Percentiles rank a stretch among this genome's conserved stretches.
Evolutionary conservation across 2,329 filamentous ascomycete genomes (phyloP).

Genomic region (Pleoardoris graminearum): DNA sequence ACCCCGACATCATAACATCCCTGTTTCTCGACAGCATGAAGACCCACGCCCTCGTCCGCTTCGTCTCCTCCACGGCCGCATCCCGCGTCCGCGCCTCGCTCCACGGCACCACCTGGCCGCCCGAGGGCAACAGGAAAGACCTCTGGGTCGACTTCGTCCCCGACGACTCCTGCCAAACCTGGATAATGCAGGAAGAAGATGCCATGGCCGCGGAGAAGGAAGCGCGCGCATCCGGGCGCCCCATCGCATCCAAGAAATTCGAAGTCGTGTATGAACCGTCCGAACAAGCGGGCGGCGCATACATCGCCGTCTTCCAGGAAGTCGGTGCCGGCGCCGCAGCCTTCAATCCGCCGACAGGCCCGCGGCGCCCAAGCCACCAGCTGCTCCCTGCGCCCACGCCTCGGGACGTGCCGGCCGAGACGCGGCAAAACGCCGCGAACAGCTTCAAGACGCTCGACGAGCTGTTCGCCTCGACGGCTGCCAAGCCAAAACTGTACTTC

Average conservation of each 20-base stretch:
- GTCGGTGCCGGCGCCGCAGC: slow-evolving; percentile 29
- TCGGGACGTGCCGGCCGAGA: slow-evolving; percentile 10
- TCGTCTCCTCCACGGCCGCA: slow-evolving; percentile 70
- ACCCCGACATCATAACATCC: slow-evolving; percentile 61
- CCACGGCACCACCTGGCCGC: slow-evolving; percentile 81
- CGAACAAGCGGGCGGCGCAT: slow-evolving; percentile 16
- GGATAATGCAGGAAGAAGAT: slow-evolving; percentile 62
- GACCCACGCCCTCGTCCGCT: slow-evolving; percentile 82
- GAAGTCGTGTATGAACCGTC: slow-evolving; percentile 37
- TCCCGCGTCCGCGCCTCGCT: slow-evolving; percentile 74
- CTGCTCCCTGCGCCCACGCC: slow-evolving; percentile 7
- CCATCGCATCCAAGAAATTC: slow-evolving; percentile 30
- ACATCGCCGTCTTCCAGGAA: slow-evolving; percentile 39
- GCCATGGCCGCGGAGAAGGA: slow-evolving; percentile 35
- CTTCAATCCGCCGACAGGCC: slow-evolving; percentile 23
- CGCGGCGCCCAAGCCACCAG: slow-evolving; percentile 13
- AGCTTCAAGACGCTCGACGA: slow-evolving; percentile 61
- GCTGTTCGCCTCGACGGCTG: slow-evolving; percentile 61
- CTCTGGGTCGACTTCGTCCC: slow-evolving; percentile 92
- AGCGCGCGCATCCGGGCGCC: slow-evolving; percentile 23
- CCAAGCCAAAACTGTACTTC: slow-evolving; percentile 68
- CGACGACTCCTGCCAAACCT: slow-evolving; percentile 69
- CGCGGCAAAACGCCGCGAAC: slow-evolving; percentile 28
- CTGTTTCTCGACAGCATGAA: slow-evolving; percentile 85
- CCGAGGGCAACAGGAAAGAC: slow-evolving; percentile 80